Percentiles rank a stretch among this genome's conserved stretches.
These are phyloP conservation scores for Cercospora citrullina DNA, from an alignment of 2,329 filamentous ascomycete species.

Conservation along the genomic window DNA sequence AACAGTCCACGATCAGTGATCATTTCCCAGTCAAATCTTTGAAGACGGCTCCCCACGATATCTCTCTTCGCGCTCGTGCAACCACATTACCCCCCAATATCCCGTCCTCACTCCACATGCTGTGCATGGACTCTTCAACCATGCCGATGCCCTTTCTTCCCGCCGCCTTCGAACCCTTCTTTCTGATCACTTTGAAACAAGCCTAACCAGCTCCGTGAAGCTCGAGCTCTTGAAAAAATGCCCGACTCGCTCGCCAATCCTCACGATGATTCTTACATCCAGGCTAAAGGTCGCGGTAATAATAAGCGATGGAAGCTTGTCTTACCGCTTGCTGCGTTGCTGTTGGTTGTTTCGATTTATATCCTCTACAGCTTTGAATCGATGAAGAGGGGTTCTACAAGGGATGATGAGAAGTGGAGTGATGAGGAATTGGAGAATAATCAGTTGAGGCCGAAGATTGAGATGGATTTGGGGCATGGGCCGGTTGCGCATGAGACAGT, in stretches of 20 bases:
- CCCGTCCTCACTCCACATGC: not conserved
- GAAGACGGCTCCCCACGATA: constrained; percentile 2
- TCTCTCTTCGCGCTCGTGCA: not conserved
- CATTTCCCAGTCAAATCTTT: not conserved
- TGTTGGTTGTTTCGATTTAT: not conserved
- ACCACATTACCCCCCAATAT: not conserved
- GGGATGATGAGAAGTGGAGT: not conserved
- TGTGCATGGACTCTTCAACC: not conserved
- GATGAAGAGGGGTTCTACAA: not conserved
- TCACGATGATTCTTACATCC: not conserved
- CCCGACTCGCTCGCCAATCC: not conserved
- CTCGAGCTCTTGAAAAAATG: not conserved
- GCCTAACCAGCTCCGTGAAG: not conserved
- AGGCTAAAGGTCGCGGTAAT: not conserved
- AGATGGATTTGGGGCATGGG: constrained; percentile 4
- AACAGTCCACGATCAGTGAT: not conserved
- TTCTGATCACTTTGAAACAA: not conserved
- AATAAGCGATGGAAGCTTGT: not conserved
- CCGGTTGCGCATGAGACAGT: not conserved
- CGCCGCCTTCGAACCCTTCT: not conserved
- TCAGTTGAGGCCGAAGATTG: not conserved
- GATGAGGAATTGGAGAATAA: not conserved
- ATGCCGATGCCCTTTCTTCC: not conserved
- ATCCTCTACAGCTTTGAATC: not conserved
- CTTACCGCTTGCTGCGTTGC: not conserved